Base-by-base conservation (phyloP, 169 alveolate species). In the Eimeria acervulina region DNA sequence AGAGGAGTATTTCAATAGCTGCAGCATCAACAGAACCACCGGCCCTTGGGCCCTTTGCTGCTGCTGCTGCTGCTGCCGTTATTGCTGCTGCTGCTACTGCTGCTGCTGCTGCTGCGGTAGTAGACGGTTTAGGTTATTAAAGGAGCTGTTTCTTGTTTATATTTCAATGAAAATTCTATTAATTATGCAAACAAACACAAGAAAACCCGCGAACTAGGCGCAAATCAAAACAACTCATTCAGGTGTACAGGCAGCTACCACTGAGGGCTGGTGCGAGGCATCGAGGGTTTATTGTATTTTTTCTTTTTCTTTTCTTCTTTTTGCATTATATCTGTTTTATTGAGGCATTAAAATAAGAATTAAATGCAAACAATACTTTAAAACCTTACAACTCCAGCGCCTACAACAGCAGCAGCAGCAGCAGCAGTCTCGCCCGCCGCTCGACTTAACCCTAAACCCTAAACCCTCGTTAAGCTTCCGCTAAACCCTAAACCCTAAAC, bases 401-500 rank as follows among this genome's bases (percentile, higher is more conserved):
- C 31, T 10, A 5, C 26, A 26, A 52, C 33, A 36, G 70, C 33
- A 36, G 74, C 70, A 83, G 76, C 70, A 51, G 76, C 7, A 47
- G 31, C 15, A 15, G 66, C 7, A 13, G 89, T 63, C 4, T 59
- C 55, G 42, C 36, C 66, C 5, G 63, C 89, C 26, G 33, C 61
- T 15, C 52, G 52, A 31, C 8, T 55, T 10, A 36, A 23, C 6
- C 38, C n/a, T 74, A 74, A 74, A 74, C 55, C 87, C 87, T 74
- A 72, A 72, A 72, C 83, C 83, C 83, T 72, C n/a, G n/a, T n/a
- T n/a, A n/a, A n/a, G n/a, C n/a, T n/a, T n/a, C n/a, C n/a, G n/a
- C n/a, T n/a, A 74, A 74, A 74, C 87, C 55, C 47, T 74, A 74
- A 74, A 74, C 87, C 47, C 87, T 74, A 74, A 42, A 74, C 80